Percentiles rank a stretch among this genome's conserved stretches.
Evolutionary conservation across 768 basidiomycete species (phyloP).

Genomic region (Boletus patriciae): DNA sequence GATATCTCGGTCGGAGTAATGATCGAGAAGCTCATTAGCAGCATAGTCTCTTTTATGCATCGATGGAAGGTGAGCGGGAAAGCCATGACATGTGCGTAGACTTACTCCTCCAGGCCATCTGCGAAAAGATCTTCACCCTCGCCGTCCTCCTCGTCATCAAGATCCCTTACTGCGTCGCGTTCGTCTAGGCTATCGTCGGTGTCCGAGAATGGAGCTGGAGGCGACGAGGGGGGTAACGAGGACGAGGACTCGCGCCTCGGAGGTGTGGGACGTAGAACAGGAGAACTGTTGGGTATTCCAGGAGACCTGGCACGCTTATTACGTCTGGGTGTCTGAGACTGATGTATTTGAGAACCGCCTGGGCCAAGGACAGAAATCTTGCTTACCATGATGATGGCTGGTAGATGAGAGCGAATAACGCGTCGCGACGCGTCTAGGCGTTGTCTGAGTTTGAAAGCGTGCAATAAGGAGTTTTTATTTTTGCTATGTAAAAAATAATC

Average conservation of each 20-base stretch:
- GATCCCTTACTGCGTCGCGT: slow-evolving; percentile 60
- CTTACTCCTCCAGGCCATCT: slow-evolving; percentile 72
- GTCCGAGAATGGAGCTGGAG: slow-evolving; percentile 81
- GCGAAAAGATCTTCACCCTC: slow-evolving; percentile 93
- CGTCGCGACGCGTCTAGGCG: slow-evolving; percentile 46
- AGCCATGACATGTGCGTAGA: slow-evolving; percentile 8
- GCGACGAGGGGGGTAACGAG: slow-evolving; percentile 84
- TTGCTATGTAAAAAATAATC: slow-evolving; percentile 2
- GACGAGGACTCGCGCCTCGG: slow-evolving; percentile 61
- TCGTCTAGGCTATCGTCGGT: slow-evolving; percentile 80
- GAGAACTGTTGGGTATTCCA: slow-evolving; percentile 48
- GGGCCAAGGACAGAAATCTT: slow-evolving; percentile 3
- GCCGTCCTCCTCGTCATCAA: slow-evolving; percentile 71
- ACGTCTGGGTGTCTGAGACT: slow-evolving; percentile 50
- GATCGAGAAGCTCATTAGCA: slow-evolving; percentile 76
- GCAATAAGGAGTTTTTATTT: slow-evolving; percentile 16
- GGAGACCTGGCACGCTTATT: slow-evolving; percentile 64
- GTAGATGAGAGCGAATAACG: slow-evolving; percentile 31
- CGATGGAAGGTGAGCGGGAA: slow-evolving; percentile 10
- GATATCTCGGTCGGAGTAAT: slow-evolving; percentile 83
- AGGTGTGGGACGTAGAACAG: slow-evolving; percentile 43
- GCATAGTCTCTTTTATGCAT: slow-evolving; percentile 71
- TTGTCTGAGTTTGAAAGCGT: slow-evolving; percentile 47
- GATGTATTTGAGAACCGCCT: neutral
- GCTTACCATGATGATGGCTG: slow-evolving; percentile 40